Evolutionary conservation across 768 basidiomycete species (phyloP).

Genomic region (Sporobolomyces roseus): DNA sequence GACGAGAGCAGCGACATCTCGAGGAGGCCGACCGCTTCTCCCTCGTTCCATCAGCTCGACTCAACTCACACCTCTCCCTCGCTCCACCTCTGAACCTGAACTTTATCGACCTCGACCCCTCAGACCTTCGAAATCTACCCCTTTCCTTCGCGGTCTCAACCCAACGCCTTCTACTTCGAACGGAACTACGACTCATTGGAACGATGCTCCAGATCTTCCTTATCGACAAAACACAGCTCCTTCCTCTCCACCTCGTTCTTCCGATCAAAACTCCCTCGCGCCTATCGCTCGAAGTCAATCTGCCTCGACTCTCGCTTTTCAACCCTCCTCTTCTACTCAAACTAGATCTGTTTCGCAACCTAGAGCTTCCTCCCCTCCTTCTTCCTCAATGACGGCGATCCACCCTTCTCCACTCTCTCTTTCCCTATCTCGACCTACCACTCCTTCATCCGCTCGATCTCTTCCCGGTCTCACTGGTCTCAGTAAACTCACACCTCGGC

Average conservation of each 20-base stretch:
- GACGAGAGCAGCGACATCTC: background rate
- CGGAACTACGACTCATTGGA: slow-evolving; percentile 5
- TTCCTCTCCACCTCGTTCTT: background rate
- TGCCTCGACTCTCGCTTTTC: background rate
- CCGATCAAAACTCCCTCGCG: background rate
- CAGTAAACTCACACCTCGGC: slow-evolving; percentile 18
- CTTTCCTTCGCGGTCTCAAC: slow-evolving; percentile 29
- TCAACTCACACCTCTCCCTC: slow-evolving; percentile 20
- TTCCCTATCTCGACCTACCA: slow-evolving; percentile 23
- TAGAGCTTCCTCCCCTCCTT: slow-evolving; percentile 3
- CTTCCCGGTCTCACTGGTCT: background rate
- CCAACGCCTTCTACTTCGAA: background rate
- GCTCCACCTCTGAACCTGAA: slow-evolving; percentile 9
- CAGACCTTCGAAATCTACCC: slow-evolving; percentile 26
- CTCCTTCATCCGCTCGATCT: slow-evolving; percentile 7
- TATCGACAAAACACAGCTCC: slow-evolving; percentile 5
- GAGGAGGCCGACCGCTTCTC: slow-evolving; percentile 2
- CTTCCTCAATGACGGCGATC: slow-evolving; percentile 17
- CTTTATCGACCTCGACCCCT: slow-evolving; percentile 28
- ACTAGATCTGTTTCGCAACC: background rate
- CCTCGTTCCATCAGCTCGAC: slow-evolving; percentile 9
- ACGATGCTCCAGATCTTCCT: slow-evolving; percentile 31
- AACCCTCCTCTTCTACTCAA: background rate
- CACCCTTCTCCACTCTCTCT: background rate
- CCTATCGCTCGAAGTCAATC: slow-evolving; percentile 4